Base-by-base conservation (phyloP, 2,329 filamentous ascomycete genomes). In the Exophiala calicioides region DNA sequence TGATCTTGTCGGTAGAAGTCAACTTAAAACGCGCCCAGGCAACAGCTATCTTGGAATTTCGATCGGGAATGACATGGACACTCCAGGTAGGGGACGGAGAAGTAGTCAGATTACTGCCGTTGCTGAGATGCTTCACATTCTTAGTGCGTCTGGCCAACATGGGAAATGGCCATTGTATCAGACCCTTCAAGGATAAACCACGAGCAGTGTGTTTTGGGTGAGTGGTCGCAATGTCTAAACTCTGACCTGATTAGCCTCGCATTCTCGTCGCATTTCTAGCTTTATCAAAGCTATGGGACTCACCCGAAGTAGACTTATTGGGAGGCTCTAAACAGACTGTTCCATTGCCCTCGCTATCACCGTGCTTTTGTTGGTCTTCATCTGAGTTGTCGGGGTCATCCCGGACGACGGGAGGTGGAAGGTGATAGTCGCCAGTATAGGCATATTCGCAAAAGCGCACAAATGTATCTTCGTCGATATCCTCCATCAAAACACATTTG, bases 381-480 rank as follows among this genome's bases (percentile, higher is more conserved):
- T 26, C 20, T 13, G 29, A 18, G 19, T 15, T 4, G 19, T 42
- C 8, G 10, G 7, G 16, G 13, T 23, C 31, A 3, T n/a, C 12
- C 13, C 31, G 10, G 33, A 32, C 26, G n/a, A 19, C 32, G 10
- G 62, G 61, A 19, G 45, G 52, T 3, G 65, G 71, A 20, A 68
- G 66, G 8, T 56, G 64, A 50, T 76, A 77, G 41, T 74, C 65
- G 7, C 73, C 71, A 0, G 69, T 75, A 47, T 77, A 77, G 9
- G 72, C 71, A 63, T 70, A 76, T 51, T 77, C 68, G 50, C 66
- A 70, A 54, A 77, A 76, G 2, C 67, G 68, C 20, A 70, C 62
- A 48, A 77, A 76, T 1, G 73, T 75, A 33, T 70, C 67, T 9
- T 72, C 72, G 48, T 76, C 71, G 36, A 73, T 65, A 3, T 75